These are phyloP conservation scores for Pseudocercospora macadamiae DNA, from an alignment of 2,329 filamentous ascomycete genomes.

Conservation along the genomic window DNA sequence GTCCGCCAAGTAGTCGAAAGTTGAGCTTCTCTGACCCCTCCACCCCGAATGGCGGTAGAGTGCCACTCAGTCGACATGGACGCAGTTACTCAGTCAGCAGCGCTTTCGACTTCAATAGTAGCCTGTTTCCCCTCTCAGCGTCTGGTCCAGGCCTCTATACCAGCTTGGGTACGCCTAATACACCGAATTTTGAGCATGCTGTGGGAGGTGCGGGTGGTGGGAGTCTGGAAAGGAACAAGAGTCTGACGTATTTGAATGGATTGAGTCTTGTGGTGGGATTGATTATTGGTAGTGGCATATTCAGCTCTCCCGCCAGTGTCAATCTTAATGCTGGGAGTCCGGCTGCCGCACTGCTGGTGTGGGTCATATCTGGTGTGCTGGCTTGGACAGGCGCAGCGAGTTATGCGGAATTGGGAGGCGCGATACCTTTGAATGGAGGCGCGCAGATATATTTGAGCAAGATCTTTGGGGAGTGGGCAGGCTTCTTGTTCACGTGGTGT, in stretches of 20 bases:
- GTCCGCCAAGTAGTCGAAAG: conserved; percentile 78
- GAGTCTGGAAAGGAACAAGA: conserved; percentile 92
- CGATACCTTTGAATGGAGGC: conserved; percentile 93
- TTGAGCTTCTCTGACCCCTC: conserved; percentile 76
- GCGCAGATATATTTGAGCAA: conserved; percentile 93
- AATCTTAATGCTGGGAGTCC: conserved; percentile 89
- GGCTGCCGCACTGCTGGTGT: conserved; percentile 86
- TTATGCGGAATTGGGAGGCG: conserved; percentile 92
- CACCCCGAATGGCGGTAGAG: conserved; percentile 12
- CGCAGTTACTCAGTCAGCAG: conserved; percentile 74
- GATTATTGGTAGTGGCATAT: conserved; percentile 96
- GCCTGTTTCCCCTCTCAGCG: conserved; percentile 90
- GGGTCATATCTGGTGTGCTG: conserved; percentile 85
- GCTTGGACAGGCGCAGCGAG: conserved; percentile 96
- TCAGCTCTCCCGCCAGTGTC: conserved; percentile 90
- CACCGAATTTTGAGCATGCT: conserved; percentile 50
- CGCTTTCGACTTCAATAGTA: conserved; percentile 92
- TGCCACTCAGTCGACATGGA: conserved; percentile 40
- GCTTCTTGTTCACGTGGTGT: conserved; percentile 96
- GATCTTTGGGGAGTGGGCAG: conserved; percentile 90
- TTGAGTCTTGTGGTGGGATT: conserved; percentile 87
- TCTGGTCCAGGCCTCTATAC: conserved; percentile 71
- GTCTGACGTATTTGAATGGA: conserved; percentile 90
- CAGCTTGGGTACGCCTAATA: conserved; percentile 76
- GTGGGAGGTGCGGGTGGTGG: conserved; percentile 23